Conservation (phyloP, 441 rosid species). For the Syzygium malaccense region DNA sequence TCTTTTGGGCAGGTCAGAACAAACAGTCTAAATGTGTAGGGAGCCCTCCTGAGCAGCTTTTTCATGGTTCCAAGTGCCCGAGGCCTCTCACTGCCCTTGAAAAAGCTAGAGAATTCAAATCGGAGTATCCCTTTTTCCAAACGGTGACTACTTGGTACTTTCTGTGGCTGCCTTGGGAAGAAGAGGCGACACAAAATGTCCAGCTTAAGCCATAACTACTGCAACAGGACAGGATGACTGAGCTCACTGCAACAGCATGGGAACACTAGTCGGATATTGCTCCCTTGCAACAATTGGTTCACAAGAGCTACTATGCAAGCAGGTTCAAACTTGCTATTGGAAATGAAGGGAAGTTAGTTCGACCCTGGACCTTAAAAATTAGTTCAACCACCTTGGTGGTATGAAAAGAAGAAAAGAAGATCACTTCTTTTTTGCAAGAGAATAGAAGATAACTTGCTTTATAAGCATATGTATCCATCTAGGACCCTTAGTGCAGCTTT, state of each 20-base stretch:
- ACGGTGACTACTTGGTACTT: too few relatives aligned
- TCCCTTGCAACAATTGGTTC: too few relatives aligned
- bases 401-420: neutral
- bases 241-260: neutral
- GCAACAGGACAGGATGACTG: neutral
- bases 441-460: neutral
- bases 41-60: too few relatives aligned
- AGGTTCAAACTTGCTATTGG: neutral
- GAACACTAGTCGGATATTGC: too few relatives aligned
- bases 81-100: too few relatives aligned
- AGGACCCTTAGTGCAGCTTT: neutral
- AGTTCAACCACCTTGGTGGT: accelerated
- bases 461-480: accelerated
- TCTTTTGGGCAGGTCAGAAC: too few relatives aligned
- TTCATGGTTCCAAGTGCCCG: too few relatives aligned
- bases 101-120: too few relatives aligned
- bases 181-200: neutral
- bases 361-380: neutral
- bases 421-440: neutral
- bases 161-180: too few relatives aligned
- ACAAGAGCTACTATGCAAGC: neutral
- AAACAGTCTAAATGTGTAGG: too few relatives aligned
- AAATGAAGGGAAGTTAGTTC: neutral
- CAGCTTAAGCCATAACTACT: neutral
- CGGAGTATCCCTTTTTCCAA: too few relatives aligned